These are phyloP conservation scores for Neckera pumila DNA, from an alignment of 225 moss, liverwort and hornwort genomes.

Conservation along the genomic window DNA sequence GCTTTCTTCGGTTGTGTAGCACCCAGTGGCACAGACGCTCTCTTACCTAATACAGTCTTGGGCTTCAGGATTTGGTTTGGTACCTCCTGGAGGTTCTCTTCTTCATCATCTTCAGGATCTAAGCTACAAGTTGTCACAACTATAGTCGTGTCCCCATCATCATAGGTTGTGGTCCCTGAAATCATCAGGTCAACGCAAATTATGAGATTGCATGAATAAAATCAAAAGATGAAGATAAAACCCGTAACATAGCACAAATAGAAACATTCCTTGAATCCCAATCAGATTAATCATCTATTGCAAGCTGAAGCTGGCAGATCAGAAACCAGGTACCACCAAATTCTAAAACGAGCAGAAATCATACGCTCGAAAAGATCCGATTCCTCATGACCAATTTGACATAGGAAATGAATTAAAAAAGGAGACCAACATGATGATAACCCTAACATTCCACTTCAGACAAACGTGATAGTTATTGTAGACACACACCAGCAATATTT, in stretches of 20 bases:
- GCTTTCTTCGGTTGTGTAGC: conserved; percentile 63
- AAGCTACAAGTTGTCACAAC: conserved; percentile 64
- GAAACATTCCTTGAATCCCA: neutral
- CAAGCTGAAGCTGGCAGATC: neutral
- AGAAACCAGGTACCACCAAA: neutral
- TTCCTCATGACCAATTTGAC: neutral
- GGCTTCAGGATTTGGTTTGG: neutral
- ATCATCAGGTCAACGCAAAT: neutral
- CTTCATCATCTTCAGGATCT: conserved; percentile 26
- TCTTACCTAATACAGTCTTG: conserved; percentile 22
- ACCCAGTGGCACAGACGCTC: conserved; percentile 22
- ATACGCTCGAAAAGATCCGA: neutral
- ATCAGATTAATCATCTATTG: neutral
- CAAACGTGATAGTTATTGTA: neutral
- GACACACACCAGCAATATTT: conserved; percentile 33
- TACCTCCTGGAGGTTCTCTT: conserved; percentile 5
- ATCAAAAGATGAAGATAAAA: neutral
- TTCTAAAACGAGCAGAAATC: neutral
- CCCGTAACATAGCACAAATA: neutral
- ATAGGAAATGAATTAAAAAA: neutral
- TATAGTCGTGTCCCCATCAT: conserved; percentile 57
- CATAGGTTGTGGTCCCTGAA: conserved; percentile 60
- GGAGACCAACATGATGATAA: neutral
- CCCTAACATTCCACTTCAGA: neutral
- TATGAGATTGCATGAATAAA: neutral